These are phyloP conservation scores for Penicillium sp. DNA, from an alignment of 2,329 filamentous ascomycete species.

Conservation along the genomic window DNA sequence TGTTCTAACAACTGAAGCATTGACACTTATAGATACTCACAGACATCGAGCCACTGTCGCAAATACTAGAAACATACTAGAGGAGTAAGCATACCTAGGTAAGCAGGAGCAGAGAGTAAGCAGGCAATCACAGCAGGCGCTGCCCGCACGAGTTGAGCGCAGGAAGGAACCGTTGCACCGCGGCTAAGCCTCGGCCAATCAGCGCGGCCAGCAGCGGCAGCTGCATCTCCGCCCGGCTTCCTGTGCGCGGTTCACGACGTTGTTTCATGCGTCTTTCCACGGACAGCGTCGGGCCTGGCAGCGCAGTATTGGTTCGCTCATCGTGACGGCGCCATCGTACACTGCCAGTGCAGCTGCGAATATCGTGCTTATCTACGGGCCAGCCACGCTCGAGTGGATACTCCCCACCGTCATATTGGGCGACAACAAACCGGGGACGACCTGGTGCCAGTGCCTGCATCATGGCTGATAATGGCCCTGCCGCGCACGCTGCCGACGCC, in stretches of 20 bases:
- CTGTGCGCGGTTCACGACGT: not conserved
- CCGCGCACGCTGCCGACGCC: not conserved
- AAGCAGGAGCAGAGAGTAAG: no score
- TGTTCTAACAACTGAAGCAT: no score
- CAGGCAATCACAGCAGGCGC: constrained; percentile 5
- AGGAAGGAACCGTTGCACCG: not conserved
- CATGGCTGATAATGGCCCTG: not conserved
- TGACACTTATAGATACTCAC: no score
- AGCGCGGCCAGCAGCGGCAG: not conserved
- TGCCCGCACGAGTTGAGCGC: constrained; percentile 6
- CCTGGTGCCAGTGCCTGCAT: not conserved
- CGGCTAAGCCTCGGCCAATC: constrained; percentile 12
- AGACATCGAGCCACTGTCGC: no score
- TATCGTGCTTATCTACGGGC: not conserved
- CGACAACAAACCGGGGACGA: not conserved
- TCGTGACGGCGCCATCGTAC: no score
- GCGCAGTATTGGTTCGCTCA: not conserved
- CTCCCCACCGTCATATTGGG: not conserved
- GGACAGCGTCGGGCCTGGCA: not conserved
- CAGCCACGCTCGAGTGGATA: not conserved
- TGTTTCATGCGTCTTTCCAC: not conserved
- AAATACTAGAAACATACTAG: no score
- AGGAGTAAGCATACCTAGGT: no score
- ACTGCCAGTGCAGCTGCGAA: no score
- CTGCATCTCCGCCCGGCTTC: not conserved